These are phyloP conservation scores for Eutypella sp. DNA, from an alignment of 2,329 filamentous ascomycete genomes.

Conservation along the genomic window DNA sequence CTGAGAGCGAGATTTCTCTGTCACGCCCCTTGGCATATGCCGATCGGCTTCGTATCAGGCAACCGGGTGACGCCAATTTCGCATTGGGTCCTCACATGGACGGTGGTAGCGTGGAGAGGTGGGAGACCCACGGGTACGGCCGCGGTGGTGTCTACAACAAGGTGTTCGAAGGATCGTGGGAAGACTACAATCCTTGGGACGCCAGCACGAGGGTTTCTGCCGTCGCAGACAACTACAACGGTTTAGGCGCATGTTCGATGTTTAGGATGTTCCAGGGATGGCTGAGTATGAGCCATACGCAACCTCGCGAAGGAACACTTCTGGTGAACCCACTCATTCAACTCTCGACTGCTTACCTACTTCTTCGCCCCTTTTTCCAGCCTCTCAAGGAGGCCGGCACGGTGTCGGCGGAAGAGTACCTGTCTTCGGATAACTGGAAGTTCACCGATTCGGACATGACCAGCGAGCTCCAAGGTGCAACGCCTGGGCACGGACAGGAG, in stretches of 20 bases:
- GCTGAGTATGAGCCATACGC: constrained; percentile 72
- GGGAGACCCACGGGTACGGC: constrained; percentile 67
- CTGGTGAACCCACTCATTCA: constrained; percentile 74
- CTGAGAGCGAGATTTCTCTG: constrained; percentile 41
- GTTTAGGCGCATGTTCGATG: constrained; percentile 75
- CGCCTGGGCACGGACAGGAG: constrained; percentile 65
- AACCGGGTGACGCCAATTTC: constrained; percentile 66
- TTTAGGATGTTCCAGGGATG: constrained; percentile 90
- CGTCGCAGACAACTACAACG: constrained; percentile 71
- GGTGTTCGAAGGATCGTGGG: constrained; percentile 73
- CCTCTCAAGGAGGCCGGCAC: constrained; percentile 36
- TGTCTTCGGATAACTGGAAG: constrained; percentile 56
- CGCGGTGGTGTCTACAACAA: constrained; percentile 63
- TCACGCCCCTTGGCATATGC: constrained; percentile 61
- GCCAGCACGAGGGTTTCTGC: constrained; percentile 62
- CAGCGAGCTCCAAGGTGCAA: constrained; percentile 63
- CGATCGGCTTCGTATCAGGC: constrained; percentile 66
- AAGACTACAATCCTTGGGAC: constrained; percentile 79
- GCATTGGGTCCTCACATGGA: constrained; percentile 70
- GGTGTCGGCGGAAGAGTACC: constrained; percentile 36
- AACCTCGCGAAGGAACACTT: constrained; percentile 72
- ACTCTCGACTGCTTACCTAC: constrained; percentile 71
- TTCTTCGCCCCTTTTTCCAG: constrained; percentile 80
- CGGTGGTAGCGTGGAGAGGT: constrained; percentile 69
- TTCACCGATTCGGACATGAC: constrained; percentile 45